Base-by-base conservation (phyloP, 441 rosid species). In the Euphorbia celastroides region DNA sequence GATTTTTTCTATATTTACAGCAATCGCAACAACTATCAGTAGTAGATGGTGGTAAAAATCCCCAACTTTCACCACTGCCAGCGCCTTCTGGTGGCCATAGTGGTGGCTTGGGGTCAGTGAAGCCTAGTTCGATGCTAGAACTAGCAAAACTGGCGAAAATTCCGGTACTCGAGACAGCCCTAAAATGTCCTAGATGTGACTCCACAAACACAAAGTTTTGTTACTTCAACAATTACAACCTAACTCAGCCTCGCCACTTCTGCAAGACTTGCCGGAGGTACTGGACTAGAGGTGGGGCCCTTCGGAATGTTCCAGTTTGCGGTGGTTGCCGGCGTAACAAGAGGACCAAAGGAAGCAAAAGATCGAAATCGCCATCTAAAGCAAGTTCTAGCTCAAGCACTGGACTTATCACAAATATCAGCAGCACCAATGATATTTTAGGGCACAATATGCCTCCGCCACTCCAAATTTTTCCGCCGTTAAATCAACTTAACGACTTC, bases 191-290 rank as follows among this genome's bases (percentile, higher is more conserved):
- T 13, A 80, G 98, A 76, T 93, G 98, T 60, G 94, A 93, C 57
- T 93, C 98, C 1, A 80, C 87, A 60, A 93, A n/a, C n/a, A n/a
- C n/a, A n/a, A n/a, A n/a, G n/a, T n/a, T n/a, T n/a, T n/a, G n/a
- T n/a, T n/a, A n/a, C n/a, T n/a, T n/a, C n/a, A n/a, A n/a, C n/a
- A n/a, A n/a, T n/a, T n/a, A n/a, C n/a, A n/a, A n/a, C n/a, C n/a
- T n/a, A n/a, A n/a, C n/a, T n/a, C n/a, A n/a, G n/a, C n/a, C n/a
- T n/a, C n/a, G n/a, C n/a, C n/a, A 93, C 85, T 90, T 90, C 70
- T 93, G 98, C 86, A 93, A 90, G 72, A 82, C 94, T 28, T n/a
- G n/a, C n/a, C n/a, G n/a, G n/a, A n/a, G n/a, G n/a, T 93, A 93
- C 82, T 93, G 98, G 98, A 93, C 98, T 9, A 78, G 93, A 68